These are phyloP conservation scores for Drosera capensis DNA, from an alignment of 148 eudicot genomes.

Conservation along the genomic window DNA sequence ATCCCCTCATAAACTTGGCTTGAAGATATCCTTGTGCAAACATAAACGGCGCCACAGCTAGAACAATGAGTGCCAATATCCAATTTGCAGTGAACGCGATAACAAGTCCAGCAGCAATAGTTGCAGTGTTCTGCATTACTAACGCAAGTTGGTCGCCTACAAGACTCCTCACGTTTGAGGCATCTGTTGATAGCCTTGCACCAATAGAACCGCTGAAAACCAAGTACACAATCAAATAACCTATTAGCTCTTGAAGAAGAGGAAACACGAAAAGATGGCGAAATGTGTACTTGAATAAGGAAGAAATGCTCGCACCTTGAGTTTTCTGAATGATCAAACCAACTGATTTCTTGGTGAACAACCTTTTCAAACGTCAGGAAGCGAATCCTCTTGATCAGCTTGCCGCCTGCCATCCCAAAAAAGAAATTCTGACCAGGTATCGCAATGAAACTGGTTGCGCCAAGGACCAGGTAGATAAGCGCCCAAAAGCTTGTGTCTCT, in stretches of 20 bases:
- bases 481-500: constrained; percentile 55
- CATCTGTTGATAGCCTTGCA: constrained; percentile 74
- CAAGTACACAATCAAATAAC: no score
- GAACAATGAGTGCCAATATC: constrained; percentile 12
- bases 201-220: constrained; percentile 75
- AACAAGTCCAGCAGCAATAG: constrained; percentile 42
- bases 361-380: constrained; percentile 52
- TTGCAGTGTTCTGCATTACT: constrained; percentile 52
- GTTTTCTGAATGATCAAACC: constrained; percentile 79
- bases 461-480: constrained; percentile 29
- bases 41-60: constrained; percentile 10
- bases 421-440: constrained; percentile 54
- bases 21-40: constrained; percentile 14
- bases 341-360: constrained; percentile 68
- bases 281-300: no score
- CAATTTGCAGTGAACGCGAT: constrained; percentile 40
- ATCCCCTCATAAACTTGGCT: constrained; percentile 15
- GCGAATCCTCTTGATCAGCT: constrained; percentile 51
- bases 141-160: constrained; percentile 76
- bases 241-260: neutral
- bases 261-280: neutral
- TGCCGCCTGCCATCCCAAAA: constrained; percentile 79
- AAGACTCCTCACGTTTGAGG: constrained; percentile 50
- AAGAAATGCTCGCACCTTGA: no score
- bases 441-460: constrained; percentile 15